These are phyloP conservation scores for Didymosphaeria variabile DNA, from an alignment of 2,329 filamentous ascomycete genomes.

Conservation along the genomic window DNA sequence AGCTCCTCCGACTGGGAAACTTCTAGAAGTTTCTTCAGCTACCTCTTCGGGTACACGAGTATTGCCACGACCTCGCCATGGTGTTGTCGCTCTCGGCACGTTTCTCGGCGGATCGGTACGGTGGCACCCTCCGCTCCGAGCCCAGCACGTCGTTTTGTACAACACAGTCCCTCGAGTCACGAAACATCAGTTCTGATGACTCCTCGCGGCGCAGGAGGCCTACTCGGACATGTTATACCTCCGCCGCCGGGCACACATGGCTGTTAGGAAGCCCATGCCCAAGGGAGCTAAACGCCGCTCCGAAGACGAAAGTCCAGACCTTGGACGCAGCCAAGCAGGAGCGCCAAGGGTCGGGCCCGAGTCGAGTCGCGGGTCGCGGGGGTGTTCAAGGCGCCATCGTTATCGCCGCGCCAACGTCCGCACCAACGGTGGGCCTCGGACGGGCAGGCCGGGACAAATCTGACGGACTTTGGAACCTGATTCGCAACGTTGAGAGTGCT, in stretches of 20 bases:
- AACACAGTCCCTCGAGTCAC: no score
- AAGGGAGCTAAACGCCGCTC: neutral
- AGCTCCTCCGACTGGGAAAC: no score
- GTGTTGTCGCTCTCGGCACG: no score
- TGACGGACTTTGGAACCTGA: neutral
- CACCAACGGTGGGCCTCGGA: slow-evolving; percentile 1
- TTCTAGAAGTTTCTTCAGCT: no score
- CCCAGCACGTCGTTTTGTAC: no score
- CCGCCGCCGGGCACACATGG: neutral
- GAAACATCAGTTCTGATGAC: no score
- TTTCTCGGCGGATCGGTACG: no score
- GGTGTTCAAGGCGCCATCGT: slow-evolving; percentile 8
- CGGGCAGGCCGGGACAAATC: slow-evolving; percentile 3
- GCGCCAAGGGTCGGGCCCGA: slow-evolving; percentile 4
- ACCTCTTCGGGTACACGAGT: no score
- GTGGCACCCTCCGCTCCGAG: no score
- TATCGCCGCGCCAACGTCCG: slow-evolving; percentile 14
- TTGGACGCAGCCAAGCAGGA: neutral
- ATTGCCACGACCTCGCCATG: no score
- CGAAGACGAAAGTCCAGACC: neutral
- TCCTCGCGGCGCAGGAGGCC: no score
- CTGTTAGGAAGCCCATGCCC: neutral
- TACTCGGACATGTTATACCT: slow-evolving; percentile 1
- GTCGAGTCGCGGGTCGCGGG: neutral
- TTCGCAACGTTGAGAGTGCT: slow-evolving; percentile 3